Evolutionary conservation across 257 asterid genomes (phyloP), one percentile per base, ranked within the genome.

Genomic region (Gentiana straminea): DNA sequence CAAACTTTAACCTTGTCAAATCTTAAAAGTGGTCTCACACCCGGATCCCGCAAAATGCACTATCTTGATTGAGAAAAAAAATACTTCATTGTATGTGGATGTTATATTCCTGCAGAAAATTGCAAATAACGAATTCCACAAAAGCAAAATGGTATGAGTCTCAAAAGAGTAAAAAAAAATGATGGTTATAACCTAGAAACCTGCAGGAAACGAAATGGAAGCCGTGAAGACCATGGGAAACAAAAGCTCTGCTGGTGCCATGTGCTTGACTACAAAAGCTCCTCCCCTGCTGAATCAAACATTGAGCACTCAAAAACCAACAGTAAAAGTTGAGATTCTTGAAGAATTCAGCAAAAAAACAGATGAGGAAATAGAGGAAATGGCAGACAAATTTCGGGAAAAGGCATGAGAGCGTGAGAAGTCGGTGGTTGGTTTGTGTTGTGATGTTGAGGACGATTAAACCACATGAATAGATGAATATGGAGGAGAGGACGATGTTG

Each of bases 221-320:
- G 24, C 24, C 24, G 24, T 15, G 24, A 15, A 15, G 24, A 15
- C 24, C 24, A 15, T 15, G 24, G 24, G 24, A 15, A 15, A 15
- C 24, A 15, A 15, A 15, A 15, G 24, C 98, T 66, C 97, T 76
- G 64, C 97, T 76, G 66, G 67, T 37, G 73, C 61, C 39, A 60
- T 50, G 71, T 35, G 83, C 15, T 66, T 72, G 87, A 68, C 79
- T 77, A 35, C 87, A 51, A 62, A 70, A 76, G 38, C 70, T 68
- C 75, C 92, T 76, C 47, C 46, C 62, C 38, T 64, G 69, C 50
- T 75, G 77, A 13, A 66, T 46, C 63, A 54, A 62, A 70, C 54
- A 41, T 53, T 32, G 66, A 63, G 55, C 49, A 36, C 58, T 58
- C 59, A n/a, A 57, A 61, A 62, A 67, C 52, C 72, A 66, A 49